Conservation (phyloP, 2,329 filamentous ascomycete genomes). For the Fusarium sp. region DNA sequence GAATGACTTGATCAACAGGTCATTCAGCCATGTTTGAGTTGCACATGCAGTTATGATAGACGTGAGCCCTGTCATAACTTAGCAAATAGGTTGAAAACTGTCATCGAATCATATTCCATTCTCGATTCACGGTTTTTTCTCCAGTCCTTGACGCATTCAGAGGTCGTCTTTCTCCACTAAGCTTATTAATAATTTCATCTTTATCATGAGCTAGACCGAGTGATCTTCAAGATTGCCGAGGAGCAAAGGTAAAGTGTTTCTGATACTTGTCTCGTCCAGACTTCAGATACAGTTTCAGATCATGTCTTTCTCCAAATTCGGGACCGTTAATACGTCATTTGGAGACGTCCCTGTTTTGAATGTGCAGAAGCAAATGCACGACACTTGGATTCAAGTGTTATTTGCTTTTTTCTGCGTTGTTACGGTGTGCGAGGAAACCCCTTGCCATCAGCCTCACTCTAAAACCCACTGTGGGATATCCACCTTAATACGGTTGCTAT, state of each 20-base stretch:
- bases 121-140: background rate
- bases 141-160: background rate
- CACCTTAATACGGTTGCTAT: background rate
- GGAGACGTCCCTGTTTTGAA: constrained; percentile 4
- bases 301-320: background rate
- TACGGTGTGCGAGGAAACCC: background rate
- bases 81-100: background rate
- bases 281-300: constrained; percentile 14
- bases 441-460: background rate
- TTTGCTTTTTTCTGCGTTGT: constrained; percentile 18
- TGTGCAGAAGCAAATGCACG: constrained; percentile 15
- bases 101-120: background rate
- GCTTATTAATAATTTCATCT: background rate
- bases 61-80: background rate
- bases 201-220: background rate
- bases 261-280: constrained; percentile 7
- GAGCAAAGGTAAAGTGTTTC: constrained; percentile 3
- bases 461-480: background rate
- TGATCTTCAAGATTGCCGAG: constrained; percentile 14
- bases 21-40: background rate
- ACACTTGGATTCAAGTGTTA: constrained; percentile 1
- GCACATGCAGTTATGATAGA: background rate
- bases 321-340: constrained; percentile 19
- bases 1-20: background rate
- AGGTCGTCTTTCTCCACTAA: background rate